Evolutionary conservation across 1,139 yeast species (phyloP).

Genomic region (Pichia kudriavzevii): DNA sequence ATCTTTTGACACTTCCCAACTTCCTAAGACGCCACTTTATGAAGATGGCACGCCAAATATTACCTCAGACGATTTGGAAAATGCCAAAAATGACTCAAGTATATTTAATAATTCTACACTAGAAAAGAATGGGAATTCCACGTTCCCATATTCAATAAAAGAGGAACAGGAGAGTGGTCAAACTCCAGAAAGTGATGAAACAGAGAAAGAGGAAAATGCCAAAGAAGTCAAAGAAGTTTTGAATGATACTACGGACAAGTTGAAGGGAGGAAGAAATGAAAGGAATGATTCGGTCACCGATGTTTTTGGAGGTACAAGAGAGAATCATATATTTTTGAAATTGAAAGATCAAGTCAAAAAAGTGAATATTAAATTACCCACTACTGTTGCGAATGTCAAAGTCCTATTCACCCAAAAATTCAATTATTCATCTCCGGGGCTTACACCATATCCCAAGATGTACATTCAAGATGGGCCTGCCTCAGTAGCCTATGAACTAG

Average conservation of each 20-base stretch:
- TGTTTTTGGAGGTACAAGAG: no score
- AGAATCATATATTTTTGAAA: constrained; percentile 27
- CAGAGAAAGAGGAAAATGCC: not conserved
- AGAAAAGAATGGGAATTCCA: no score
- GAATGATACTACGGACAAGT: constrained; percentile 6
- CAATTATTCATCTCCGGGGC: constrained; percentile 57
- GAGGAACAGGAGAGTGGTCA: not conserved
- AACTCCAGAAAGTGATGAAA: no score
- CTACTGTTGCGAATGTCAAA: constrained; percentile 41
- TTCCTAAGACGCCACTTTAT: constrained; percentile 19
- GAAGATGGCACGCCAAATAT: constrained; percentile 16
- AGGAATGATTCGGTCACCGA: not conserved
- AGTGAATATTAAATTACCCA: constrained; percentile 28
- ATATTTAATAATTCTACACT: constrained; percentile 6
- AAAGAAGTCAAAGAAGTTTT: constrained; percentile 1
- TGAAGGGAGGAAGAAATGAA: constrained; percentile 4
- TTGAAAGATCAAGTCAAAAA: constrained; percentile 59
- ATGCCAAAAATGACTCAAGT: constrained; percentile 6
- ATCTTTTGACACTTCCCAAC: constrained; percentile 6
- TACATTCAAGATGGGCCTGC: constrained; percentile 59
- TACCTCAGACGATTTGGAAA: constrained; percentile 14
- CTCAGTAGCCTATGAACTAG: constrained; percentile 70
- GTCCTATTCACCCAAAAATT: constrained; percentile 79
- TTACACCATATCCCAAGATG: constrained; percentile 67
- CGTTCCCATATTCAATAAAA: no score